Percentiles rank a stretch among this genome's conserved stretches.
Conservation (phyloP, 2,329 filamentous ascomycete species). For the Colletotrichum orbiculare region DNA sequence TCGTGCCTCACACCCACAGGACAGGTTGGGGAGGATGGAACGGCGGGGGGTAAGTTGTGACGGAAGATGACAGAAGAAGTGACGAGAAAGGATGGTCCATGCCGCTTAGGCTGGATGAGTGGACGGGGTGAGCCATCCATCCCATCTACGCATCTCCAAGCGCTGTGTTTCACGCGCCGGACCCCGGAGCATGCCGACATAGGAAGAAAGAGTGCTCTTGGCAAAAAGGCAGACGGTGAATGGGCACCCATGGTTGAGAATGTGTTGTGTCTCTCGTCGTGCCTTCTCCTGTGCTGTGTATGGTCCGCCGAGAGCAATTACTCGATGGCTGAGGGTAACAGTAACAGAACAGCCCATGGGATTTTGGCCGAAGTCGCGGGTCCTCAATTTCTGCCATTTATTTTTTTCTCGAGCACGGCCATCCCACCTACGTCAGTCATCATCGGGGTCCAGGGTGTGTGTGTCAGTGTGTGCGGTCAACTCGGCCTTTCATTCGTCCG, state of each 20-base stretch:
- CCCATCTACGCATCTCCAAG: constrained; percentile 35
- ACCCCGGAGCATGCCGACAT: constrained; percentile 31
- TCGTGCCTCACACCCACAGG: constrained; percentile 12
- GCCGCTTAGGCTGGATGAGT: not conserved
- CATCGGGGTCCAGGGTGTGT: constrained; percentile 13
- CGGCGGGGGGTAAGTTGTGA: too few species aligned
- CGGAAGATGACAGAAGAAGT: not conserved
- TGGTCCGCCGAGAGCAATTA: constrained; percentile 15
- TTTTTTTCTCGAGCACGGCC: constrained; percentile 5
- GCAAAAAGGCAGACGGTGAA: not conserved
- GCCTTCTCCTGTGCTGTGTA: not conserved
- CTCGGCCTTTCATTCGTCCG: constrained; percentile 22
- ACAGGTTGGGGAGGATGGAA: too few species aligned
- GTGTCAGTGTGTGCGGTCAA: constrained; percentile 8
- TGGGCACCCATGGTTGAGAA: too few species aligned
- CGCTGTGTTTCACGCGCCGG: constrained; percentile 30
- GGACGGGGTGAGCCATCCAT: constrained; percentile 15
- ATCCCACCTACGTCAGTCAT: constrained; percentile 31
- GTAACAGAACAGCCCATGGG: constrained; percentile 1
- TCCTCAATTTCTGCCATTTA: not conserved
- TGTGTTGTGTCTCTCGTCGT: too few species aligned
- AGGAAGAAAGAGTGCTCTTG: constrained; percentile 1
- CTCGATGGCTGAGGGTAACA: constrained; percentile 37
- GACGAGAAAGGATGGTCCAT: constrained; percentile 14
- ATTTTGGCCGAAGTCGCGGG: constrained; percentile 9